Evolutionary conservation across 495 filamentous ascomycete genomes (phyloP).

Genomic region (Saxispiralis lemnorum): DNA sequence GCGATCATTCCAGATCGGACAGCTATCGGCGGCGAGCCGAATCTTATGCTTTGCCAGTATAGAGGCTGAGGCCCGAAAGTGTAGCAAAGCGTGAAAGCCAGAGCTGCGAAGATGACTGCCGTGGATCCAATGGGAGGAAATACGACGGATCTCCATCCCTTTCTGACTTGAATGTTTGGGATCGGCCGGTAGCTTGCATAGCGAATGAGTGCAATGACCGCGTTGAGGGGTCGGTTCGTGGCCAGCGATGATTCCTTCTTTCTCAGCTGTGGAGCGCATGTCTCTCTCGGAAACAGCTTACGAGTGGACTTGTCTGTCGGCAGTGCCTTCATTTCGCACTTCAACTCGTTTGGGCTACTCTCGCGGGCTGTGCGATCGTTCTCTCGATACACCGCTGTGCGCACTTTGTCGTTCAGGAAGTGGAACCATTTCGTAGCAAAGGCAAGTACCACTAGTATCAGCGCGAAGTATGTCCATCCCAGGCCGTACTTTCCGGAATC

Average conservation of each 20-base stretch:
- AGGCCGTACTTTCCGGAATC: slow-evolving; percentile 74
- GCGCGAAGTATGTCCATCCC: slow-evolving; percentile 70
- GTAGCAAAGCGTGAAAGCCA: slow-evolving; percentile 61
- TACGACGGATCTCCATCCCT: slow-evolving; percentile 44
- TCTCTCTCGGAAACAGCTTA: slow-evolving; percentile 56
- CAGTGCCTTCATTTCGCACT: slow-evolving; percentile 50
- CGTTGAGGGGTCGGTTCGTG: slow-evolving; percentile 53
- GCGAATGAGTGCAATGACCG: slow-evolving; percentile 55
- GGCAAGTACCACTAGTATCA: slow-evolving; percentile 49
- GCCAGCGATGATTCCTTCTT: slow-evolving; percentile 51
- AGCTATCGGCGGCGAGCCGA: slow-evolving; percentile 75
- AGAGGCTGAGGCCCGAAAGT: slow-evolving; percentile 68
- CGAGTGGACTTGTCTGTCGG: slow-evolving; percentile 46
- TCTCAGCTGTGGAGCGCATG: slow-evolving; percentile 29
- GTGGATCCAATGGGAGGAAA: slow-evolving; percentile 62
- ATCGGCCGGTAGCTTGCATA: slow-evolving; percentile 77
- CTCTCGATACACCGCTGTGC: slow-evolving; percentile 67
- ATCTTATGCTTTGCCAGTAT: slow-evolving; percentile 65
- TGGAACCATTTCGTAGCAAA: slow-evolving; percentile 56
- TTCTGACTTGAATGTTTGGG: slow-evolving; percentile 36
- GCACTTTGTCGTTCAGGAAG: slow-evolving; percentile 72
- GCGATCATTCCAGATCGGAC: slow-evolving; percentile 87
- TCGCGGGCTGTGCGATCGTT: slow-evolving; percentile 36
- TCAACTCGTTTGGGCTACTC: slow-evolving; percentile 39
- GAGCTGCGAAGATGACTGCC: slow-evolving; percentile 41